Conservation (phyloP, 139 green algal species). For the Chlorella vulgaris region DNA sequence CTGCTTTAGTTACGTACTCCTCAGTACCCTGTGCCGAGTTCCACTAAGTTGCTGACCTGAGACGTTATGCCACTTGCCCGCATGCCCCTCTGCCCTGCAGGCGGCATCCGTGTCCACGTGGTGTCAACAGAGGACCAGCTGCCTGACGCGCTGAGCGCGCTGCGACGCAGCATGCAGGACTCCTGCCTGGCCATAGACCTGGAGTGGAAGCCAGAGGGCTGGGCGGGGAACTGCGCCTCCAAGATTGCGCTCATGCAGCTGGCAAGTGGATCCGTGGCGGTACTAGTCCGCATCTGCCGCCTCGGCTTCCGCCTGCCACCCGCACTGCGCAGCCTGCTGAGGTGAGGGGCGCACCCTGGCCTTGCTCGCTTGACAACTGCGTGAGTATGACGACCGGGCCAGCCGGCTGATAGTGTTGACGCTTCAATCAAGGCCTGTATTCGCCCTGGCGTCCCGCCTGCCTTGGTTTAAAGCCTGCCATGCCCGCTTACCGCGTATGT, state of each 20-base stretch:
- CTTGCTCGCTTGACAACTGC: no score
- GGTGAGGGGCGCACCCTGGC: not conserved
- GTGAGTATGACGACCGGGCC: no score
- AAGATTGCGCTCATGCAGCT: conserved; percentile 49
- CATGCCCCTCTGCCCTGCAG: not conserved
- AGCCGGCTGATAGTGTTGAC: no score
- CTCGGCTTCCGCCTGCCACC: conserved; percentile 24
- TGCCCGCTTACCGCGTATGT: not conserved
- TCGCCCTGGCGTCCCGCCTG: no score
- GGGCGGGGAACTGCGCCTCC: not conserved
- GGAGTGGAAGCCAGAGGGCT: conserved; percentile 47
- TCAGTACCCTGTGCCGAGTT: no score
- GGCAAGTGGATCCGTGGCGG: conserved; percentile 11
- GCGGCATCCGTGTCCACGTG: conserved; percentile 18
- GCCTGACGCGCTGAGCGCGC: conserved; percentile 22
- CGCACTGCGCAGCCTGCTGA: conserved; percentile 30
- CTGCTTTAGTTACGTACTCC: no score
- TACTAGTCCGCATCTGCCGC: conserved; percentile 35
- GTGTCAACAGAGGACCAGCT: conserved; percentile 13
- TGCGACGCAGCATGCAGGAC: conserved; percentile 43
- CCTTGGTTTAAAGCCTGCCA: no score
- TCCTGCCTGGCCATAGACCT: conserved; percentile 41
- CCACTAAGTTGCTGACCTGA: no score
- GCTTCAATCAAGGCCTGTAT: no score
- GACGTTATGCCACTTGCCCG: not conserved